phyloP scores from a whole-genome alignment of 1,284 basidiomycete species.

The Cutaneotrichosporon dermatis region DNA sequence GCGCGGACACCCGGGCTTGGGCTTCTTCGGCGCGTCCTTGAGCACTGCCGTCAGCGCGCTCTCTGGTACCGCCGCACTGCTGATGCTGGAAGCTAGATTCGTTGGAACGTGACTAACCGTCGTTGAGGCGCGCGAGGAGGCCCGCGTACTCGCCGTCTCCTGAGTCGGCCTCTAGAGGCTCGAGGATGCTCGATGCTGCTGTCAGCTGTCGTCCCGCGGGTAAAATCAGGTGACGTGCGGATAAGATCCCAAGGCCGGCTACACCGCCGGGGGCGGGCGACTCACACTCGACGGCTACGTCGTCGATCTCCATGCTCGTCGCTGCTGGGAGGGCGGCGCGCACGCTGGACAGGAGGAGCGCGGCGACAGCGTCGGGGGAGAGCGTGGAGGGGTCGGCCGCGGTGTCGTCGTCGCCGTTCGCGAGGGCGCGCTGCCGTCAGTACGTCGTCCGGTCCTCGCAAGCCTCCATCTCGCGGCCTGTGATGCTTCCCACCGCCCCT shows the following conservation, averaged over 20 bases:
- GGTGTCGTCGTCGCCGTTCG: conserved; percentile 4
- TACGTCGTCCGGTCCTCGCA: not conserved
- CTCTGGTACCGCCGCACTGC: no score
- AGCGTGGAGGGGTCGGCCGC: conserved; percentile 23
- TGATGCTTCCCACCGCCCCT: no score
- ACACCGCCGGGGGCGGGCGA: no score
- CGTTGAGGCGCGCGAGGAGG: conserved; percentile 12
- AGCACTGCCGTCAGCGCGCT: conserved; percentile 11
- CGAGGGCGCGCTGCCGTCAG: conserved; percentile 3
- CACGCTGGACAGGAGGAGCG: conserved; percentile 30
- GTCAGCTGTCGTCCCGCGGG: not conserved
- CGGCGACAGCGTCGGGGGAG: conserved; percentile 20
- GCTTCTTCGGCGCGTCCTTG: conserved; percentile 26
- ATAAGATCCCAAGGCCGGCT: no score
- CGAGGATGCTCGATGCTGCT: not conserved
- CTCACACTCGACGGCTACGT: conserved; percentile 34
- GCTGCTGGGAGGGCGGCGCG: conserved; percentile 38
- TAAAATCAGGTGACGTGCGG: no score
- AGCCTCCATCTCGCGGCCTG: not conserved
- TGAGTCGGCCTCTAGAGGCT: not conserved
- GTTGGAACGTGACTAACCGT: conserved; percentile 2
- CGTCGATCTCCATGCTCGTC: conserved; percentile 44
- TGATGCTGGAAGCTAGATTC: not conserved
- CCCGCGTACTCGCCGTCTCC: conserved; percentile 10
- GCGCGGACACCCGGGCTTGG: conserved; percentile 31